Percentiles rank a stretch among this genome's conserved stretches.
Evolutionary conservation across 139 green algal genomes (phyloP).

Genomic region (Coelastrella sp.): DNA sequence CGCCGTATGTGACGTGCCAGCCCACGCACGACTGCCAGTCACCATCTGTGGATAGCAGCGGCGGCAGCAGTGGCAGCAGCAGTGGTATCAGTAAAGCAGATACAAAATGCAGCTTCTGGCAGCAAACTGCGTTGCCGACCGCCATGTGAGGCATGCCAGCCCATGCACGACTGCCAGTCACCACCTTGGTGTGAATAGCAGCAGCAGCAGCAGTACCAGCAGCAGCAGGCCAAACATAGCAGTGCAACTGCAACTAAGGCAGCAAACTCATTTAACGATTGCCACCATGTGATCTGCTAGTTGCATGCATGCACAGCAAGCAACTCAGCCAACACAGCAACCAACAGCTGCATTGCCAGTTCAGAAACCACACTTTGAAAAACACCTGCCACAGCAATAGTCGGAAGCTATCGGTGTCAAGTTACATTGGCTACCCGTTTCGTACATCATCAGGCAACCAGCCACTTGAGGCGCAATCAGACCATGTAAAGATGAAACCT

Average conservation of each 20-base stretch:
- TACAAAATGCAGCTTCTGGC: slow-evolving; percentile 25
- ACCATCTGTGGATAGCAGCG: slow-evolving; percentile 39
- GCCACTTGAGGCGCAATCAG: no score
- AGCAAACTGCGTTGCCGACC: slow-evolving; percentile 44
- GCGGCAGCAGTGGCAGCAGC: neutral
- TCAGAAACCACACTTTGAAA: no score
- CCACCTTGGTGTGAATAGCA: slow-evolving; percentile 31
- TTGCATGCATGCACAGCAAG: no score
- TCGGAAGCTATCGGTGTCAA: no score
- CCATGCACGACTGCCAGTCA: slow-evolving; percentile 45
- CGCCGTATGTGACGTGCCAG: slow-evolving; percentile 23
- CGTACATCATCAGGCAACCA: no score
- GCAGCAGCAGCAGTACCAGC: neutral
- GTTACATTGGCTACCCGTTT: no score
- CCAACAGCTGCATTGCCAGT: no score
- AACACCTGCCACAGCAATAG: no score
- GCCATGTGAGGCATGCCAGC: slow-evolving; percentile 42
- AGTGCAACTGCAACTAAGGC: slow-evolving; percentile 18
- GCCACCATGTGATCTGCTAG: slow-evolving; percentile 34
- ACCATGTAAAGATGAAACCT: no score
- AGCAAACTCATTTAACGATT: slow-evolving; percentile 43
- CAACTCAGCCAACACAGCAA: no score
- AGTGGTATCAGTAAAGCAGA: neutral
- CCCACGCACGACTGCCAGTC: slow-evolving; percentile 46
- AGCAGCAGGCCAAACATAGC: no score